Percentiles rank a stretch among this genome's conserved stretches.
phyloP scores from a whole-genome alignment of 345 rosid species.

The Psidium guajava region DNA sequence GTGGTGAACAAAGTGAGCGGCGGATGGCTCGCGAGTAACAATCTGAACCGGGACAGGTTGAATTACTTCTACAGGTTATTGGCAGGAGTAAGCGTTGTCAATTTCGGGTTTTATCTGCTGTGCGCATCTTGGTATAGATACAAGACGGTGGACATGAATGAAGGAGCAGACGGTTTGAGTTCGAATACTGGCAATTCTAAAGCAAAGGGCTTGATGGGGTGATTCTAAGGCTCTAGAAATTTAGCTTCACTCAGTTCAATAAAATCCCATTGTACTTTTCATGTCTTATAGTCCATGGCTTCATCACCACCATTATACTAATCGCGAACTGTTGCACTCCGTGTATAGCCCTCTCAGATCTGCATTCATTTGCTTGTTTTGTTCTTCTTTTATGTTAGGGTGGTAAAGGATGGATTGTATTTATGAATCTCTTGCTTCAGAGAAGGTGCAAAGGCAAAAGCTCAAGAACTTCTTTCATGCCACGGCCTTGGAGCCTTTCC shows the following conservation, averaged over 20 bases:
- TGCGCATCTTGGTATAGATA: conserved; percentile 59
- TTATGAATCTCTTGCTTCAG: neutral
- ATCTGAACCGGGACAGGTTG: conserved; percentile 25
- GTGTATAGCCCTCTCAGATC: neutral
- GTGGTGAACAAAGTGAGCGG: conserved; percentile 45
- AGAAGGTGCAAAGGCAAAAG: neutral
- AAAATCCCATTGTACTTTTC: neutral
- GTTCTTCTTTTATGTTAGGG: neutral
- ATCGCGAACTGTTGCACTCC: neutral
- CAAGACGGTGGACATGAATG: conserved; percentile 19
- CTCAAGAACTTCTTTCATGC: neutral
- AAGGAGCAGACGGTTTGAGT: neutral
- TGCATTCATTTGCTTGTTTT: neutral
- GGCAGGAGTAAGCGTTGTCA: conserved; percentile 20
- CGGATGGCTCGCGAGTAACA: conserved; percentile 36
- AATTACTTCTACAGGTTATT: conserved; percentile 32
- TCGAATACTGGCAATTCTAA: neutral
- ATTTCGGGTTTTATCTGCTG: conserved; percentile 36
- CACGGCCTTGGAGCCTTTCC: neutral
- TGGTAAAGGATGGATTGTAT: neutral
- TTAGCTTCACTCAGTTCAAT: neutral
- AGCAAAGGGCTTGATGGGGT: neutral
- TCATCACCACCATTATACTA: neutral
- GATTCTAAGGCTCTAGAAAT: neutral
- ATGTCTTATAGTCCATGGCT: neutral